These are phyloP conservation scores for Neurospora sp. DNA, from an alignment of 495 filamentous ascomycete genomes.

Conservation along the genomic window DNA sequence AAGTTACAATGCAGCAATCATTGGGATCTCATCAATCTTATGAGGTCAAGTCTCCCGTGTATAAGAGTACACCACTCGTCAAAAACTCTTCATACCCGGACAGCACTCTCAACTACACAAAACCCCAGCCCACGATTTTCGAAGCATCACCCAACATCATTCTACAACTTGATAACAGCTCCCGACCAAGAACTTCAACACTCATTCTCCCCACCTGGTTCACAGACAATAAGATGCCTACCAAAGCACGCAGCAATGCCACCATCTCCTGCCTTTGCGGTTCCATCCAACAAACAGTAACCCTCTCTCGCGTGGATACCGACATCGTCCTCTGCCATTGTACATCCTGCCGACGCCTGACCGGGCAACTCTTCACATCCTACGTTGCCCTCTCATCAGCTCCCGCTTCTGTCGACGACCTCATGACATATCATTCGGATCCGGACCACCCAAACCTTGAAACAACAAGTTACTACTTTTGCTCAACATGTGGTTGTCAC, in stretches of 20 bases:
- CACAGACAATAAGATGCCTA: not conserved
- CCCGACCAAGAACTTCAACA: not conserved
- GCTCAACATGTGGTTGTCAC: constrained; percentile 57
- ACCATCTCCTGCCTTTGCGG: constrained; percentile 50
- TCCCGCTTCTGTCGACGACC: constrained; percentile 16
- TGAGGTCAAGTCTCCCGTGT: not conserved
- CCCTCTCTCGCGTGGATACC: constrained; percentile 13
- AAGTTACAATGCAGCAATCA: not conserved
- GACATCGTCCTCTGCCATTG: constrained; percentile 53
- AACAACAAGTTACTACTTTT: constrained; percentile 49
- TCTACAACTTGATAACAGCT: not conserved
- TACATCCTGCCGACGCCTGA: constrained; percentile 46
- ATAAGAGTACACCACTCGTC: not conserved
- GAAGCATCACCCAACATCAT: not conserved
- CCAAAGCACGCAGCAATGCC: not conserved
- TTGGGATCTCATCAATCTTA: not conserved
- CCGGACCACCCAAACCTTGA: not conserved
- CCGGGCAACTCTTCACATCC: constrained; percentile 47
- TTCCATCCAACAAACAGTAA: constrained; percentile 24
- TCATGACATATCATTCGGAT: constrained; percentile 35
- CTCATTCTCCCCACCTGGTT: not conserved
- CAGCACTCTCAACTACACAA: not conserved
- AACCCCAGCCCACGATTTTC: not conserved
- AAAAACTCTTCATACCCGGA: not conserved
- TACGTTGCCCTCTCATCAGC: constrained; percentile 31